A percentile compares a stretch with the other conserved stretches of the same genome.
phyloP scores from a whole-genome alignment of 495 filamentous ascomycete species.

The Talaromyces adpressus region DNA sequence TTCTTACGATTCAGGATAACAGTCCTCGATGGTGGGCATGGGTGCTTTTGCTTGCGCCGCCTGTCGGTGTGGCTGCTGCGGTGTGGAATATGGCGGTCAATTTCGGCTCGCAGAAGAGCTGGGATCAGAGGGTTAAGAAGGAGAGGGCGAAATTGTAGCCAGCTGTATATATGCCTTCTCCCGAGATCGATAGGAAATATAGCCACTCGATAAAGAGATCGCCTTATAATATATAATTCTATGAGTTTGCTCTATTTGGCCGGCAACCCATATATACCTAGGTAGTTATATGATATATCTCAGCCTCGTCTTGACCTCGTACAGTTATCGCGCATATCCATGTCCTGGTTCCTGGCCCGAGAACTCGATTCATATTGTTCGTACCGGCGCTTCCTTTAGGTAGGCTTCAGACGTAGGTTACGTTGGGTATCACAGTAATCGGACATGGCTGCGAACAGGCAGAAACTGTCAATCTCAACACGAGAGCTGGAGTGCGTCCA shows the following conservation, averaged over 20 bases:
- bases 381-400: background rate
- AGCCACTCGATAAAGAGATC: background rate
- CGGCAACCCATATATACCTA: too few relatives aligned
- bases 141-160: conserved; percentile 62
- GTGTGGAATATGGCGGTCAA: conserved; percentile 62
- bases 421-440: background rate
- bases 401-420: background rate
- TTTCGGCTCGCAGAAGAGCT: conserved; percentile 56
- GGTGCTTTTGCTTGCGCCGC: conserved; percentile 64
- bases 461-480: background rate
- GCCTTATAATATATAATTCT: background rate
- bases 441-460: too few relatives aligned
- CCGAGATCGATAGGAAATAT: background rate
- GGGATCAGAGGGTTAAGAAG: conserved; percentile 58
- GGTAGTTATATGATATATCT: background rate
- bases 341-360: background rate
- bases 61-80: conserved; percentile 57
- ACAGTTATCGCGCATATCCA: background rate
- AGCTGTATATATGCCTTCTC: background rate
- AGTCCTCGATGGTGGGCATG: conserved; percentile 79
- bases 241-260: background rate
- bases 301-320: background rate
- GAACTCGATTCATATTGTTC: background rate
- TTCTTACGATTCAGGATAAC: conserved; percentile 49
- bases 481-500: background rate